Evolutionary conservation across 2,329 filamentous ascomycete species (phyloP).

Genomic region (Scedosporium aurantiacum): DNA sequence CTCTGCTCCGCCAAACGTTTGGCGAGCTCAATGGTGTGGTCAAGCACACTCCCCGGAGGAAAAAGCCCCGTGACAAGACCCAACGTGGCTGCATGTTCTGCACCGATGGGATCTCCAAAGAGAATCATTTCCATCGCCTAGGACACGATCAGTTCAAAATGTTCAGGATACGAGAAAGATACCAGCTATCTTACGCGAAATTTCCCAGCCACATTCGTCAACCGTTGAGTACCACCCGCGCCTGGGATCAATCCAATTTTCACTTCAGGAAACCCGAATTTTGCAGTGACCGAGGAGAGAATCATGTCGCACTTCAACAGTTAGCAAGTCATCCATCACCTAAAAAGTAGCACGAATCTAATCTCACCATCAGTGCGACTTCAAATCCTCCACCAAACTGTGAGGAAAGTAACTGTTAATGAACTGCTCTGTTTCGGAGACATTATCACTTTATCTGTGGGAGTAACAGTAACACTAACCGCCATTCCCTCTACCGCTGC

Average conservation of each 20-base stretch:
- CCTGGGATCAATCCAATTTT: slow-evolving; percentile 29
- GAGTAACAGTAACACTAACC: too few relatives aligned
- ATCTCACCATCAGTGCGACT: slow-evolving; percentile 32
- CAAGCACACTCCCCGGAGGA: slow-evolving; percentile 4
- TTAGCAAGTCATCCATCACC: not conserved
- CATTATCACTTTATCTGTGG: too few relatives aligned
- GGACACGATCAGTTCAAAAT: not conserved
- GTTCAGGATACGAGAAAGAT: too few relatives aligned
- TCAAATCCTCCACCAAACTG: slow-evolving; percentile 41
- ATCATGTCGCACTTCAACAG: slow-evolving; percentile 26
- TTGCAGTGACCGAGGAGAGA: slow-evolving; percentile 21
- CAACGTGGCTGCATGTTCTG: slow-evolving; percentile 1
- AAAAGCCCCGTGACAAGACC: slow-evolving; percentile 7
- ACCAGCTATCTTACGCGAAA: slow-evolving; percentile 21
- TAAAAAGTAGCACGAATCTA: not conserved
- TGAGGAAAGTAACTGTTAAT: not conserved
- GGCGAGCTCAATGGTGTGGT: not conserved
- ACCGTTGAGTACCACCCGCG: slow-evolving; percentile 27
- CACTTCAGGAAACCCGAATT: slow-evolving; percentile 29
- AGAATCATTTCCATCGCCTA: slow-evolving; percentile 11
- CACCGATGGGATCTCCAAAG: slow-evolving; percentile 7
- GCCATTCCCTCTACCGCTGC: slow-evolving; percentile 39
- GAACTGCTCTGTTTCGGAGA: not conserved
- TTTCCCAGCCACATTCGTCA: slow-evolving; percentile 29
- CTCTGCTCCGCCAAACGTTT: not conserved